These are phyloP conservation scores for Cutaneotrichosporon cavernicola DNA, from an alignment of 1,284 basidiomycete species.

Conservation along the genomic window DNA sequence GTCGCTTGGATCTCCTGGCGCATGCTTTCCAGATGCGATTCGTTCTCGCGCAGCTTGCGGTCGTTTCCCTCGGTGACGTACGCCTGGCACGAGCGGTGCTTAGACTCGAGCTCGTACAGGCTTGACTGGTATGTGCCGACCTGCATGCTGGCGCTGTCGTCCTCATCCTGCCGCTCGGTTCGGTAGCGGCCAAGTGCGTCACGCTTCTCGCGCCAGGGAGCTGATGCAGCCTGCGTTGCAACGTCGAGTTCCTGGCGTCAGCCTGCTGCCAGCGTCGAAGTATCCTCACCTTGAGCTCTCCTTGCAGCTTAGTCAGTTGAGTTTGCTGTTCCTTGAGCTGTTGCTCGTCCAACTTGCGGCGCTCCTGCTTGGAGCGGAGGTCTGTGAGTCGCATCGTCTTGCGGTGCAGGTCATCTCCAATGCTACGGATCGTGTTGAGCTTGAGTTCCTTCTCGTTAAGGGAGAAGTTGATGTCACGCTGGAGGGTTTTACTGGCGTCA, in stretches of 20 bases:
- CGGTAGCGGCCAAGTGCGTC: slow-evolving; percentile 38
- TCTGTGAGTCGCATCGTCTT: slow-evolving; percentile 66
- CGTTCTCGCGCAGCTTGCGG: slow-evolving; percentile 64
- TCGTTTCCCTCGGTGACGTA: slow-evolving; percentile 71
- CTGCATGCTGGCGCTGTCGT: slow-evolving; percentile 39
- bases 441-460: slow-evolving; percentile 68
- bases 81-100: slow-evolving; percentile 42
- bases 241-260: slow-evolving; percentile 40
- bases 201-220: slow-evolving; percentile 49
- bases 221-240: slow-evolving; percentile 38
- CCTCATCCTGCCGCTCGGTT: slow-evolving; percentile 35
- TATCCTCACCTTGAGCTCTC: slow-evolving; percentile 42
- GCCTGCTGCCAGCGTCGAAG: background rate
- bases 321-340: slow-evolving; percentile 64
- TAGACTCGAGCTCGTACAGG: slow-evolving; percentile 40
- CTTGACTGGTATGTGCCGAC: slow-evolving; percentile 40
- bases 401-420: slow-evolving; percentile 56
- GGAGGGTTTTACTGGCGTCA: slow-evolving; percentile 63
- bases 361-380: slow-evolving; percentile 63
- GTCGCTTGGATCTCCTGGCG: slow-evolving; percentile 55
- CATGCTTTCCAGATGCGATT: slow-evolving; percentile 58
- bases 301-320: slow-evolving; percentile 55
- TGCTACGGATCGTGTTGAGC: slow-evolving; percentile 59
- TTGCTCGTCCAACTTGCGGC: slow-evolving; percentile 63
- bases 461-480: slow-evolving; percentile 65